phyloP scores from a whole-genome alignment of 345 rosid species.

The Dovyalis caffra region DNA sequence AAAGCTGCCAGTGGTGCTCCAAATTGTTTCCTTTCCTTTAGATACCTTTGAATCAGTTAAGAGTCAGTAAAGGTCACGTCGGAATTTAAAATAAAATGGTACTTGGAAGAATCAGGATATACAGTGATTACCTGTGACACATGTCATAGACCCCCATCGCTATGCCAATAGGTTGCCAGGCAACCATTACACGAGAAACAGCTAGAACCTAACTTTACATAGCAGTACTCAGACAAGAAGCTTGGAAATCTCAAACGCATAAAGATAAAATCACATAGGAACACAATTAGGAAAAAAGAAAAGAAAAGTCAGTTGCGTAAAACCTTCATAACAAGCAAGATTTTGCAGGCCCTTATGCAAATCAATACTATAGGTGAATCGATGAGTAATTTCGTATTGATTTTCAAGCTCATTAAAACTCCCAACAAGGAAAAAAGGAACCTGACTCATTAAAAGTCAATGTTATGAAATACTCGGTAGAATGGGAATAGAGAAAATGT shows the following conservation, averaged over 20 bases:
- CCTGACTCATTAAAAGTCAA: not conserved
- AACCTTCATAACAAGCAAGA: not conserved
- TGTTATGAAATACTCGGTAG: not conserved
- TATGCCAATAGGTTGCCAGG: constrained; percentile 96
- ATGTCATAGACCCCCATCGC: constrained; percentile 95
- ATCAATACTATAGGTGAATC: not conserved
- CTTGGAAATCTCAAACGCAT: not conserved
- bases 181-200: constrained; percentile 89
- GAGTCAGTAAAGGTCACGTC: constrained; percentile 1
- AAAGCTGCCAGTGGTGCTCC: constrained; percentile 97
- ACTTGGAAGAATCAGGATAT: not conserved
- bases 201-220: constrained; percentile 61
- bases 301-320: not conserved
- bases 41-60: constrained; percentile 50
- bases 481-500: not conserved
- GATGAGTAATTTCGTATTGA: not conserved
- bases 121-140: constrained; percentile 75
- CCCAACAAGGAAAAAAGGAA: not conserved
- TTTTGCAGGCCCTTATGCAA: not conserved
- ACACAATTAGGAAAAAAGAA: not conserved
- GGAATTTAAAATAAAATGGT: not conserved
- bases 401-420: not conserved
- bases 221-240: constrained; percentile 10
- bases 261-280: not conserved
- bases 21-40: constrained; percentile 92